Evolutionary conservation across 148 eudicot genomes (phyloP).

Genomic region (Rhododendron ovatum): DNA sequence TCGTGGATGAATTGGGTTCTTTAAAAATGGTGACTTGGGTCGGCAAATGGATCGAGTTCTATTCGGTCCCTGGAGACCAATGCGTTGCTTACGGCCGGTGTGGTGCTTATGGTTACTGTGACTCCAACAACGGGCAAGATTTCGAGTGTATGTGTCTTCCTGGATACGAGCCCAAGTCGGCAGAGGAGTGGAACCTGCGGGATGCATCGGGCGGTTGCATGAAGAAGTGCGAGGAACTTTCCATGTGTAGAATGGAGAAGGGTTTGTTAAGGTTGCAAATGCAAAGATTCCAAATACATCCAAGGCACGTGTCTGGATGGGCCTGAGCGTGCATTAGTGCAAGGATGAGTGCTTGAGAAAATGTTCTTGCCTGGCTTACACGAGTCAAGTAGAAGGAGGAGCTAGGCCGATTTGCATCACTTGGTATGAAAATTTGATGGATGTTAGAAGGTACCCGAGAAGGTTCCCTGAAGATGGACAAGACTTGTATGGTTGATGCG

Average conservation of each 20-base stretch:
- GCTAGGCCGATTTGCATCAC: not conserved
- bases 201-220: slow-evolving; percentile 32
- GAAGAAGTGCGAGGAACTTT: slow-evolving; percentile 18
- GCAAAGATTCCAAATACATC: slow-evolving; percentile 47
- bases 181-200: slow-evolving; percentile 3
- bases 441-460: no score
- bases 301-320: no score
- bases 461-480: not conserved
- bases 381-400: not conserved
- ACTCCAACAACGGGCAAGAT: no score
- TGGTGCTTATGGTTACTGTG: no score
- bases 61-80: not conserved
- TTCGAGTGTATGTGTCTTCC: no score
- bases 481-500: not conserved
- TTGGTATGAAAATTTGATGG: not conserved
- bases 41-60: not conserved
- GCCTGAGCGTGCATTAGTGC: not conserved
- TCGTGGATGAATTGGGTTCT: not conserved
- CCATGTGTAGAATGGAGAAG: slow-evolving; percentile 39
- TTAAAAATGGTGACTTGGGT: not conserved
- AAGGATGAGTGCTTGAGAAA: not conserved
- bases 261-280: slow-evolving; percentile 24
- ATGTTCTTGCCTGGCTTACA: slow-evolving; percentile 3
- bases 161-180: no score
- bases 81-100: no score